Conservation (phyloP, 2,329 filamentous ascomycete species). For the Pseudogymnoascus verrucosus region DNA sequence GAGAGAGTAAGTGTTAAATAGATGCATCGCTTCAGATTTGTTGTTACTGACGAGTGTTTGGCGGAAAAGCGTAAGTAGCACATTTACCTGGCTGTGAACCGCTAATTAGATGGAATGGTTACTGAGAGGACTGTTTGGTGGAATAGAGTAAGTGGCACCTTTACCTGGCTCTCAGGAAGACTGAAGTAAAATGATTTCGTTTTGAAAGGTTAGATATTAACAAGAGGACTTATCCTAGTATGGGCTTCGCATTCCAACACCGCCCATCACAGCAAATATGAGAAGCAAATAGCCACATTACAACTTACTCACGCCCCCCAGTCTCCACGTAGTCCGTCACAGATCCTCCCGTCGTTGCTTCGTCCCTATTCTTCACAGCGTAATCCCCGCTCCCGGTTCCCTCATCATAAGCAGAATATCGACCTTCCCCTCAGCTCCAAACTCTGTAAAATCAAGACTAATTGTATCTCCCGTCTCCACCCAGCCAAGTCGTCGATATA, state of each 20-base stretch:
- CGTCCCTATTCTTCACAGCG: neutral
- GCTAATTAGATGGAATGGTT: no score
- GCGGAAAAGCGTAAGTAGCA: no score
- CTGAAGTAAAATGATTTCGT: no score
- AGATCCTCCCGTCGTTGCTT: no score
- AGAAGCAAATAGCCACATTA: neutral
- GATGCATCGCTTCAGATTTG: no score
- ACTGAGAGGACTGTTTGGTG: no score
- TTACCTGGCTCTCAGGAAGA: no score
- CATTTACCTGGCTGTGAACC: no score
- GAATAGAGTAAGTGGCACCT: no score
- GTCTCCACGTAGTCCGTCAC: no score
- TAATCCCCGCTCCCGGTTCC: neutral
- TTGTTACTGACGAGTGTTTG: no score
- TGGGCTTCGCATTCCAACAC: neutral
- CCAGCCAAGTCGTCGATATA: slow-evolving; percentile 34
- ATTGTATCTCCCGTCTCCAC: slow-evolving; percentile 20
- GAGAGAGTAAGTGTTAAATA: no score
- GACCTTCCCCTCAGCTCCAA: neutral
- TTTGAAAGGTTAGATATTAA: neutral
- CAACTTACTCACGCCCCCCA: neutral
- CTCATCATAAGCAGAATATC: neutral
- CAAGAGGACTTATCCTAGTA: neutral
- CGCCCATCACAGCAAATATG: neutral
- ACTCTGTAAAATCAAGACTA: slow-evolving; percentile 1